Evolutionary conservation across 495 filamentous ascomycete genomes (phyloP), one percentile per base, ranked within the genome.

Genomic region (Penicillium maclennaniae): DNA sequence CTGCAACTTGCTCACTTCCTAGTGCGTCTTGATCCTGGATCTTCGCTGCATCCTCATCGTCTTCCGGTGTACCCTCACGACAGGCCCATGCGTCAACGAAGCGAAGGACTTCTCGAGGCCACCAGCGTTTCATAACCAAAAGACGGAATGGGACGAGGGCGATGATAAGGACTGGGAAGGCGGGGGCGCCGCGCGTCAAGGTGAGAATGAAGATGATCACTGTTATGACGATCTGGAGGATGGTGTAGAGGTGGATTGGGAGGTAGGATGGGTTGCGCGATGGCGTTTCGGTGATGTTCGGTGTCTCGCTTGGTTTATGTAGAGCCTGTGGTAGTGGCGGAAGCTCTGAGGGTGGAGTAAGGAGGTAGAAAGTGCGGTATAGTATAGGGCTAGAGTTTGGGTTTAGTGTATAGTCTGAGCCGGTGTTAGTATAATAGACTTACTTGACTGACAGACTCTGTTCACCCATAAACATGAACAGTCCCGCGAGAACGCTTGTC

Each of bases 391-490:
- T 79, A 14, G 1, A 28, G 15, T 3, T 3, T 26, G 12, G 23
- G 21, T 15, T 56, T 47, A 51, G 49, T 23, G 7, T 7, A 10
- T n/a, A 2, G 1, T 34, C 31, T 34, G 1, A 12, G 10, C 14
- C 31, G 31, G 10, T 34, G 31, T 9, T 12, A 34, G 8, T 12
- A 10, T 14, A 14, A 10, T 14, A 14, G 31, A 51, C 68, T 50
- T 70, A 79, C 77, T 87, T 88, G 7, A 85, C 80, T 12, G 77
- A 78, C n/a, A 87, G 68, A 40, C 81, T 84, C 56, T 89, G 86
- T 56, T 87, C 83, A 9, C 84, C 85, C 85, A 88, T 87, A 66
- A 87, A 88, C 47, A 89, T 68, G 61, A 88, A 88, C 12, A 88
- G 67, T 1, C 84, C 85, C 0, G 84, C 85, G 1, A 88, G 71